A percentile compares a stretch with the other conserved stretches of the same genome.
These are phyloP conservation scores for Dimocarpus longan DNA, from an alignment of 345 rosid genomes.

Conservation along the genomic window DNA sequence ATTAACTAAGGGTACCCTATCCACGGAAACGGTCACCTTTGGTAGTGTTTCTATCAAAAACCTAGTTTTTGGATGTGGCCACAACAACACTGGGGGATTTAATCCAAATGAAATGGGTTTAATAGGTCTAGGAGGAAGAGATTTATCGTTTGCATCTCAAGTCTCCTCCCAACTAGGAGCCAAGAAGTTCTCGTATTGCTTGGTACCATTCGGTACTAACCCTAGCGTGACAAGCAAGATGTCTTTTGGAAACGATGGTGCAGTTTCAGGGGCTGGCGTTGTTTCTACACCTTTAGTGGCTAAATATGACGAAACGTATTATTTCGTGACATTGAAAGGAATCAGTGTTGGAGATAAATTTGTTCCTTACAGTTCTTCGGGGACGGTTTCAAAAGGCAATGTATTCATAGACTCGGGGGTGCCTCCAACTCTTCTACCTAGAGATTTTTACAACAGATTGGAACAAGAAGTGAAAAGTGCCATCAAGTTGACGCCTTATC, in stretches of 20 bases:
- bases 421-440: conserved; percentile 33
- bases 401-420: conserved; percentile 28
- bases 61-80: conserved; percentile 33
- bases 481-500: conserved; percentile 7
- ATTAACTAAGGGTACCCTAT: conserved; percentile 13
- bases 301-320: neutral
- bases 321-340: conserved; percentile 17
- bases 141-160: conserved; percentile 26
- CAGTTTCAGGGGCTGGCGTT: conserved; percentile 5
- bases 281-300: conserved; percentile 12
- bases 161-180: conserved; percentile 19
- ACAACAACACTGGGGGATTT: conserved; percentile 26
- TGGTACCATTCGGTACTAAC: neutral
- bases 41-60: neutral
- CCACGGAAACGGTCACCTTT: conserved; percentile 28
- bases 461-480: conserved; percentile 6
- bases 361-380: neutral
- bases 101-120: conserved; percentile 17
- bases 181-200: conserved; percentile 9
- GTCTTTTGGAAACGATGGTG: neutral
- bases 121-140: conserved; percentile 33
- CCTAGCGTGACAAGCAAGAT: conserved; percentile 15
- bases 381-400: conserved; percentile 11
- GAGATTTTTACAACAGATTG: conserved; percentile 23
- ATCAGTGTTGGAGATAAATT: conserved; percentile 27